Evolutionary conservation across 139 green algal genomes (phyloP).

Genomic region (Trebouxia sp.): DNA sequence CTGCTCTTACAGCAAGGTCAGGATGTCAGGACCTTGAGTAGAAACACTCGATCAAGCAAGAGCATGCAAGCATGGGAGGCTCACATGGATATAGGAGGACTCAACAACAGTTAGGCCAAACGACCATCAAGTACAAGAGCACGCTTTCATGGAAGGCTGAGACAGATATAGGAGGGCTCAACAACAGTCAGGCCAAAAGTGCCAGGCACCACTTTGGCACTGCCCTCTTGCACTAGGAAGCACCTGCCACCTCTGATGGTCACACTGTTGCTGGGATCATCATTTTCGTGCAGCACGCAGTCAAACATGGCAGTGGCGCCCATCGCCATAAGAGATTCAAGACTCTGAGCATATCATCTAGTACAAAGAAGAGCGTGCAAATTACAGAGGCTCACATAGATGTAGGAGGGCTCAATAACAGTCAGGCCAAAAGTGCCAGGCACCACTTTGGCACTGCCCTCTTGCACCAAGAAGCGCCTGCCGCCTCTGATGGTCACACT

Average conservation of each 20-base stretch:
- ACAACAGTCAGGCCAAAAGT: not conserved
- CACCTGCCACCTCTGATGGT: not conserved
- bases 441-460: not conserved
- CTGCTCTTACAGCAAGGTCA: too few species aligned
- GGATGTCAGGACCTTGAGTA: too few species aligned
- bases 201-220: not conserved
- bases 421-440: slow-evolving; percentile 11
- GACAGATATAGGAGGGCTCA: not conserved
- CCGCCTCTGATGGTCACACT: not conserved
- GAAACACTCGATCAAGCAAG: too few species aligned
- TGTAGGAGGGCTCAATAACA: not conserved
- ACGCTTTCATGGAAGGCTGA: not conserved
- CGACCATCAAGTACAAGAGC: too few species aligned
- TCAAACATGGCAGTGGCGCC: not conserved
- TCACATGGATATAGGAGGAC: slow-evolving; percentile 1
- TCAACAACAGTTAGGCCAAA: not conserved
- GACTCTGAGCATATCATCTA: too few species aligned
- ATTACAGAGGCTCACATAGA: not conserved
- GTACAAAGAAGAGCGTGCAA: too few species aligned
- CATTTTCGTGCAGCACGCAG: not conserved
- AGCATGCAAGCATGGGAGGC: not conserved
- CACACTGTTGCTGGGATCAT: slow-evolving; percentile 13
- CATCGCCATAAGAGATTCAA: too few species aligned
- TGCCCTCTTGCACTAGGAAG: not conserved
- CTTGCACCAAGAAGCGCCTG: not conserved